Evolutionary conservation across 192 early-diverging fungal species (phyloP).

Genomic region (Piromyces finnis): DNA sequence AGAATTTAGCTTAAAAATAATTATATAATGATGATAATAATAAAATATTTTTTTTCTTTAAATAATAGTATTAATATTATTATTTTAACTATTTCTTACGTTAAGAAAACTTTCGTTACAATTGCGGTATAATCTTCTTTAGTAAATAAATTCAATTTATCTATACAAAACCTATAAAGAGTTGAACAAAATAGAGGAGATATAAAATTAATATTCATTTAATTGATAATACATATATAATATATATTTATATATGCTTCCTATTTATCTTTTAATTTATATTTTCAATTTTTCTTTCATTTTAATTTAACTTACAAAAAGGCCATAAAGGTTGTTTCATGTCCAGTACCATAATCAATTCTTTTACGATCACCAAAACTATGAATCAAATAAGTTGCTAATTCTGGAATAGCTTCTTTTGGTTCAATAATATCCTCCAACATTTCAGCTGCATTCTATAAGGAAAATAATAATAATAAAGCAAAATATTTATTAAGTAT

Average conservation of each 20-base stretch:
- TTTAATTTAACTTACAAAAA: conserved; percentile 39
- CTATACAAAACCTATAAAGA: conserved; percentile 50
- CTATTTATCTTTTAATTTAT: not conserved
- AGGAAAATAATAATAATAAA: not conserved
- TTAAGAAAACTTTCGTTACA: conserved; percentile 58
- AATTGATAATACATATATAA: too few species aligned
- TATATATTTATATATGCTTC: too few species aligned
- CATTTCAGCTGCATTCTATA: conserved; percentile 4
- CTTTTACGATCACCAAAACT: conserved; percentile 79
- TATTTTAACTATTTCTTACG: conserved; percentile 14
- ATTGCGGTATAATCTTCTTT: conserved; percentile 52
- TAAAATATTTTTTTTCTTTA: too few species aligned
- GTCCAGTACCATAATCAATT: conserved; percentile 96
- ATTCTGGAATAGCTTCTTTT: conserved; percentile 22
- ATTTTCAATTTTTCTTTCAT: not conserved
- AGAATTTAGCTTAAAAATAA: too few species aligned
- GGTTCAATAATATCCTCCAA: conserved; percentile 5
- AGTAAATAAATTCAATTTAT: conserved; percentile 50
- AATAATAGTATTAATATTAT: too few species aligned
- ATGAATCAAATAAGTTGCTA: conserved; percentile 59
- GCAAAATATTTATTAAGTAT: too few species aligned
- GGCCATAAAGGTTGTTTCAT: conserved; percentile 80
- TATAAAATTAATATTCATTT: too few species aligned
- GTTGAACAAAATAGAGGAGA: too few species aligned
- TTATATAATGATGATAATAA: too few species aligned